phyloP scores from a whole-genome alignment of 106 monocot genomes.

The Hemerocallis citrina region DNA sequence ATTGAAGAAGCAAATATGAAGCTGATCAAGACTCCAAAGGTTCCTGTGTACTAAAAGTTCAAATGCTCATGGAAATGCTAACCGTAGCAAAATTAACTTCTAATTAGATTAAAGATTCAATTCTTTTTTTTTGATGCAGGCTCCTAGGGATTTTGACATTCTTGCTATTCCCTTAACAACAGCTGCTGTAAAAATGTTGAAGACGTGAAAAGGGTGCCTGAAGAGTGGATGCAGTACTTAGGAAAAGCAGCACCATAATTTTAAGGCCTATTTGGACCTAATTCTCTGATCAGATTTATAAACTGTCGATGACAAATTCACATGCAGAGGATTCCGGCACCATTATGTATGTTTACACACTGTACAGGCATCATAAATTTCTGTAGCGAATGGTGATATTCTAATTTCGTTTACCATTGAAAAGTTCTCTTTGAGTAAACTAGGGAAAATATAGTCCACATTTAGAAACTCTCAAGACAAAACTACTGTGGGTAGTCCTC shows the following conservation, averaged over 20 bases:
- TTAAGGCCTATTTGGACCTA: background rate
- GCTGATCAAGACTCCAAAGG: constrained; percentile 69
- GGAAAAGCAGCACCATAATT: constrained; percentile 9
- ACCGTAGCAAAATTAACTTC: background rate
- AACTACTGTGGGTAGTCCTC: too few relatives aligned
- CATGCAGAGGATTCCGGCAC: background rate
- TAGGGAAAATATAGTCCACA: too few relatives aligned
- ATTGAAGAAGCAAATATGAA: constrained; percentile 76
- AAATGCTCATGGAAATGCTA: background rate
- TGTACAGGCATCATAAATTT: background rate
- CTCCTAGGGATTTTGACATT: constrained; percentile 78
- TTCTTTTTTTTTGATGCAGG: constrained; percentile 37
- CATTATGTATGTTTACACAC: background rate
- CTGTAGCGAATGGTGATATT: constrained; percentile 2
- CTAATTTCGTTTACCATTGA: background rate
- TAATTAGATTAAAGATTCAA: too few relatives aligned
- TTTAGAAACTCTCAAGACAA: too few relatives aligned
- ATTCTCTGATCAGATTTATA: background rate
- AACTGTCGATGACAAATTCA: background rate
- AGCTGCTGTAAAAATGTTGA: constrained; percentile 55
- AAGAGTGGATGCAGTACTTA: constrained; percentile 73
- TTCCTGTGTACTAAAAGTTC: constrained; percentile 1
- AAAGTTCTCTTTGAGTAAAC: too few relatives aligned
- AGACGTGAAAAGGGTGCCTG: constrained; percentile 67
- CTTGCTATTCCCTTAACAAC: constrained; percentile 78